Percentiles rank a stretch among this genome's conserved stretches.
Conservation (phyloP, 768 basidiomycete species). For the Pleurotus citrinopileatus region DNA sequence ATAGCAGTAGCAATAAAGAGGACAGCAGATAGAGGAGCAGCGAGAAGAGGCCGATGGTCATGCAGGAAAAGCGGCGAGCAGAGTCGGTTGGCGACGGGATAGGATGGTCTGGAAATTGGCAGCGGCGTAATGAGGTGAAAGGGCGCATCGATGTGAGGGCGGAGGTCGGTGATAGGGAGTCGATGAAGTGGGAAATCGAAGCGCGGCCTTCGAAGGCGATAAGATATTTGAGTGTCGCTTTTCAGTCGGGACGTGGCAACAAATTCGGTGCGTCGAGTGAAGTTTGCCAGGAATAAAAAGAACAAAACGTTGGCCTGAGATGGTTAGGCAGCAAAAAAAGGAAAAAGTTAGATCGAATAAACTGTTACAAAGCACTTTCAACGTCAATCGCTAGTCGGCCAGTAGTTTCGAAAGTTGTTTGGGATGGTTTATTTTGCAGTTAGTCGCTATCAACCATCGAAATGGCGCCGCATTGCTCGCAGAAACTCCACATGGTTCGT, state of each 20-base stretch:
- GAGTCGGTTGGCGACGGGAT: not conserved
- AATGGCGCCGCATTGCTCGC: slow-evolving; percentile 86
- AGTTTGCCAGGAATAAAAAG: not conserved
- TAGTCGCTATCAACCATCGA: slow-evolving; percentile 82
- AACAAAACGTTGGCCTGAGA: not conserved
- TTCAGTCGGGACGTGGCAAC: not conserved
- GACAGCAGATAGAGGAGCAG: not conserved
- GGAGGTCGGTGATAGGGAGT: not conserved
- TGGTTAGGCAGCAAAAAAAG: not conserved
- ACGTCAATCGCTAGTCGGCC: too few relatives aligned
- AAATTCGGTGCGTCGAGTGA: not conserved
- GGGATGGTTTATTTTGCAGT: slow-evolving; percentile 11
- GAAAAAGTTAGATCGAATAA: not conserved
- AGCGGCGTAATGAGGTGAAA: not conserved
- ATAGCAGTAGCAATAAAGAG: not conserved
- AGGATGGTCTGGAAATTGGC: not conserved
- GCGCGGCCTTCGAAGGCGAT: not conserved
- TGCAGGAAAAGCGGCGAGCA: not conserved
- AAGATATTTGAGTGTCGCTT: not conserved
- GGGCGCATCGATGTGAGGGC: not conserved
- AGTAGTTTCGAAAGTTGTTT: not conserved
- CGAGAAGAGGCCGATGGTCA: not conserved
- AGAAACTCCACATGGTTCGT: slow-evolving; percentile 85
- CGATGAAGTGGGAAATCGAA: too few relatives aligned
- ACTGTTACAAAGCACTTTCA: not conserved